Base-by-base conservation (phyloP, 768 basidiomycete genomes). In the Boletellus emodensis region DNA sequence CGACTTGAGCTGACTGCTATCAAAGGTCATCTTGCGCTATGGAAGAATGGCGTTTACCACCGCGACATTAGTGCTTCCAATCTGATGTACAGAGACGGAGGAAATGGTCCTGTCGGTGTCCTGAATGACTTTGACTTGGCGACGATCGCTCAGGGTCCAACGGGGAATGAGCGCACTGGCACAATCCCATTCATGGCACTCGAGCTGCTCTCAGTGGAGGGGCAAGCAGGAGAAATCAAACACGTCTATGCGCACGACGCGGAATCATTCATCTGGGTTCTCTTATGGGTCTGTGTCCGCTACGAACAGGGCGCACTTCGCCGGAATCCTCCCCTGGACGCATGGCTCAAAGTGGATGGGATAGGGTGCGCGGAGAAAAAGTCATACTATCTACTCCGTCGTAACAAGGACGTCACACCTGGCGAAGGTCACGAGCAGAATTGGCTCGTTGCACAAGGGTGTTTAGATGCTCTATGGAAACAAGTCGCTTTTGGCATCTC, bases 101-200 rank as follows among this genome's bases (percentile, higher is more conserved):
- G 3, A 24, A 18, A 4, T 1, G 4, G 14, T 22, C 3, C 1
- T 20, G 8, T 39, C 5, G 45, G 40, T 17, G 35, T 47, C 14
- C 46, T 73, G 26, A 62, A 56, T 18, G 64, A 70, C 50, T 70
- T 55, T 35, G 68, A 72, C 53, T 54, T 70, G 24, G 49, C 61
- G 34, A 46, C 43, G 48, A 35, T n/a, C 6, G 18, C 2, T 18
- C 37, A 55, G 39, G 34, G 15, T 24, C 20, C 35, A 2, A 47
- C 24, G 38, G 56, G 57, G 10, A 48, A 41, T n/a, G 53, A 61
- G 24, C 53, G 55, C 9, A 63, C 65, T 4, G 65, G 66, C 4
- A 66, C 60, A 13, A 38, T 67, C 5, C 60, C 66, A 18, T 73
- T 72, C 58, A 72, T 71, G 62, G 69, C 66, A 3, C 24, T 67